A percentile compares a stretch with the other conserved stretches of the same genome.
Conservation (phyloP, 2,329 filamentous ascomycete genomes). For the Beauveria bassiana region DNA sequence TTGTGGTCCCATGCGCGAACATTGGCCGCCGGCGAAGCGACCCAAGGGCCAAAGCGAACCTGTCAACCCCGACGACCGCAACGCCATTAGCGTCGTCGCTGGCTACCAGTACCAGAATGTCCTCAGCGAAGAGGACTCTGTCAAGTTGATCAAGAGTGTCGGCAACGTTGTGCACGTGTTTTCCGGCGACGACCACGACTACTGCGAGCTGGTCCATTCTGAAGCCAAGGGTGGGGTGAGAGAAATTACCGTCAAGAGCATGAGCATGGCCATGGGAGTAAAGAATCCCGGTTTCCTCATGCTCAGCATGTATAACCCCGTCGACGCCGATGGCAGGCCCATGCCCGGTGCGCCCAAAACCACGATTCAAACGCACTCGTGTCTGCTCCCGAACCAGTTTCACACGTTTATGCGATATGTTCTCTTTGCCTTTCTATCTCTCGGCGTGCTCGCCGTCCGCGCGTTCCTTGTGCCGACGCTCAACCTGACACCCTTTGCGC, state of each 20-base stretch:
- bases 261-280: constrained; percentile 95
- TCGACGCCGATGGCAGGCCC: constrained; percentile 53
- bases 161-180: constrained; percentile 82
- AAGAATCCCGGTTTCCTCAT: constrained; percentile 79
- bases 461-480: constrained; percentile 51
- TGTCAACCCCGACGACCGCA: constrained; percentile 57
- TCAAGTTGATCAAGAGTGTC: constrained; percentile 65
- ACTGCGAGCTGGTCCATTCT: constrained; percentile 82
- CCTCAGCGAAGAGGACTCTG: constrained; percentile 67
- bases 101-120: constrained; percentile 99
- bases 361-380: constrained; percentile 84
- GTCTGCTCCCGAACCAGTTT: constrained; percentile 82
- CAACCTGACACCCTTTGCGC: constrained; percentile 44
- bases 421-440: constrained; percentile 47
- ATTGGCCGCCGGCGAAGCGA: constrained; percentile 63
- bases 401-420: constrained; percentile 76
- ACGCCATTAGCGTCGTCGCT: constrained; percentile 66
- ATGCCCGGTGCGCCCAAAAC: constrained; percentile 33
- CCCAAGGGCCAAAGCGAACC: constrained; percentile 48
- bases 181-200: constrained; percentile 95
- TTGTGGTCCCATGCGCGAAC: constrained; percentile 81
- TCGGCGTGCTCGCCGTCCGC: constrained; percentile 43
- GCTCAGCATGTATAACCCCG: constrained; percentile 85
- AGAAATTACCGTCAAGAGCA: constrained; percentile 92
- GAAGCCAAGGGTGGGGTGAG: constrained; percentile 55